phyloP scores from a whole-genome alignment of 352 stramenopile species.

The Phytophthora europaea region DNA sequence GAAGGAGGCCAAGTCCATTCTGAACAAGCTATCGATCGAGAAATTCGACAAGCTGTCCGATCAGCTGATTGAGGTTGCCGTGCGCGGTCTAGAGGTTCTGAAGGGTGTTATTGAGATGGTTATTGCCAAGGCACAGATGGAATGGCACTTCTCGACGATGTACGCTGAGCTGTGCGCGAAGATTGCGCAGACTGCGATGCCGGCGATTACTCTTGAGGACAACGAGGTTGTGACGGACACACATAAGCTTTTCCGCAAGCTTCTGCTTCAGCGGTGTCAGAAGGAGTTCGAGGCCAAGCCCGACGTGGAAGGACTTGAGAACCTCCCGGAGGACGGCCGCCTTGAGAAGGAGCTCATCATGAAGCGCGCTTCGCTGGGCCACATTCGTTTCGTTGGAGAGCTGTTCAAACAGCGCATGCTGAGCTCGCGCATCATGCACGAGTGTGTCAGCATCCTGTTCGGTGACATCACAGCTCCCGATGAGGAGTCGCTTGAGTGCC shows the following conservation, averaged over 20 bases:
- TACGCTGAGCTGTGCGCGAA: conserved; percentile 96
- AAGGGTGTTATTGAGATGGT: conserved; percentile 94
- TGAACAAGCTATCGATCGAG: conserved; percentile 98
- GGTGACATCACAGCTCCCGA: conserved; percentile 85
- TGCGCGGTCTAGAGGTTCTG: conserved; percentile 85
- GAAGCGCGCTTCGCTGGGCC: conserved; percentile 88
- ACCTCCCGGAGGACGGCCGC: conserved; percentile 57
- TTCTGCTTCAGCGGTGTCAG: conserved; percentile 94
- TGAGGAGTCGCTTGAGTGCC: conserved; percentile 97
- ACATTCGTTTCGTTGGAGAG: conserved; percentile 98
- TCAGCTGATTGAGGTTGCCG: conserved; percentile 92
- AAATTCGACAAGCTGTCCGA: conserved; percentile 97
- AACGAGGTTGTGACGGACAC: conserved; percentile 73
- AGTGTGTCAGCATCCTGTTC: conserved; percentile 88
- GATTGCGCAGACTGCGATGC: conserved; percentile 90
- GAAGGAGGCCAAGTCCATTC: conserved; percentile 91
- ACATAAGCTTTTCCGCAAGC: conserved; percentile 95
- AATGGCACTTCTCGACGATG: conserved; percentile 97
- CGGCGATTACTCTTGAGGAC: conserved; percentile 72
- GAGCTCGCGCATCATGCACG: conserved; percentile 96
- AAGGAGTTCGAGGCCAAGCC: conserved; percentile 95
- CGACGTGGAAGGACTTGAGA: conserved; percentile 73
- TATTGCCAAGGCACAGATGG: conserved; percentile 96
- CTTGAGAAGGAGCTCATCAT: conserved; percentile 84
- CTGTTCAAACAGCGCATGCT: conserved; percentile 97